Base-by-base conservation (phyloP, 179 eudicot species). In the Sideroxylon spinosum region DNA sequence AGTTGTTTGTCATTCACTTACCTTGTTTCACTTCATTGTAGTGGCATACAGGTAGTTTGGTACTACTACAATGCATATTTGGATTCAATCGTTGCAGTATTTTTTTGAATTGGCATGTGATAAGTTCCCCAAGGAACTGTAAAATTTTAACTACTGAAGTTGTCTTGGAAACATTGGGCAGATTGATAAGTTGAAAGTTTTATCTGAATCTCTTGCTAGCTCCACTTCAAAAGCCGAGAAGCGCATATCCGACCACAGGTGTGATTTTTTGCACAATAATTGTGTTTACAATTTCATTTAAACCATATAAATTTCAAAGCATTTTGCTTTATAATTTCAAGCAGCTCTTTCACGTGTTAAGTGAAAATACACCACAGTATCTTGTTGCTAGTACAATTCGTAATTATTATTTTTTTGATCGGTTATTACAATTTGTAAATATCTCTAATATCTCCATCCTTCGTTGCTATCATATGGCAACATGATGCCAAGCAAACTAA, bases 171-270 rank as follows among this genome's bases (percentile, higher is more conserved):
- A 44, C 20, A 17, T 70, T 50, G 19, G 48, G 75, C 91, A 95
- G 99, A 89, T 96, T 78, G 99, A 94, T 79, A 96, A 96, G 88
- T 75, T 96, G 88, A 96, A 94, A 83, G 94, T 94, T 57, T 85
- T 96, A 78, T 90, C 89, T 19, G 99, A 92, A 79, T 96, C 99
- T 73, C 97, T 96, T 29, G 88, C 93, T 65, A 94, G 88, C 84
- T 96, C 99, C 80, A 80, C 91, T 61, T 72, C 85, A 68, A 96
- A 94, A 85, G 88, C 99, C 73, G 97, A 92, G 88, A 96, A 96
- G 84, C 93, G 97, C 79, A 89, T 92, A 60, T 84, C 88, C 71
- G 99, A 96, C 77, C 80, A 92, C 87, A 94, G 97, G 99, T 95
- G 83, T 75, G 76, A 49, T 28, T 69, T 52, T 60, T 52, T 68